Percentiles rank a stretch among this genome's conserved stretches.
phyloP scores from a whole-genome alignment of 768 basidiomycete species.

The Cubamyces sp. region DNA sequence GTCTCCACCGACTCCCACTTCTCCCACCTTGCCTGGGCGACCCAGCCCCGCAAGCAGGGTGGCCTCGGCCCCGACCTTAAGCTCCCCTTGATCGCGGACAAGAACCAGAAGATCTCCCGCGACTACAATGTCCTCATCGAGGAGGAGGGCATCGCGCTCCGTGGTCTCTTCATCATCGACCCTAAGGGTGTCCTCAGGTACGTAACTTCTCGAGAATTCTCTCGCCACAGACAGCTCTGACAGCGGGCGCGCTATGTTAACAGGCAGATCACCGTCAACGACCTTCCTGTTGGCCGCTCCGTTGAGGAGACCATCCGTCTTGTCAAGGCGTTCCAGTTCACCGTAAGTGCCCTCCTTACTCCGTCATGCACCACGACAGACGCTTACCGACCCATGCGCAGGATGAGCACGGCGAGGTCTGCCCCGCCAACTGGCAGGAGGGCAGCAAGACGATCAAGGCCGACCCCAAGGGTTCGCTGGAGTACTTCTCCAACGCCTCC shows the following conservation, averaged over 20 bases:
- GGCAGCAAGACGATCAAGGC: constrained; percentile 83
- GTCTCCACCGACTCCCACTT: constrained; percentile 91
- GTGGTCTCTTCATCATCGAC: constrained; percentile 87
- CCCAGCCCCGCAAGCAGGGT: constrained; percentile 80
- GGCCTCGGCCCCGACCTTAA: constrained; percentile 89
- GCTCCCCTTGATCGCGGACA: constrained; percentile 82
- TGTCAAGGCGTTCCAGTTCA: constrained; percentile 92
- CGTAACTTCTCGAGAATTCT: constrained; percentile 21
- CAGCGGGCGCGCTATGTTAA: not conserved
- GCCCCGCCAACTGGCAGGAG: constrained; percentile 89
- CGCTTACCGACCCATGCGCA: constrained; percentile 32
- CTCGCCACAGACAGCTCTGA: not conserved
- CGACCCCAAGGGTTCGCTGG: constrained; percentile 70
- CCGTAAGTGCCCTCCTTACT: constrained; percentile 48
- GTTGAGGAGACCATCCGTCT: constrained; percentile 92
- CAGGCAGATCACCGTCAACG: constrained; percentile 88
- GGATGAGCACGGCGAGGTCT: constrained; percentile 92
- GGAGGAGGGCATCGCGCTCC: constrained; percentile 85
- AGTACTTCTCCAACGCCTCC: constrained; percentile 60
- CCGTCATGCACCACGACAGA: not conserved
- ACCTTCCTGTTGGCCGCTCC: constrained; percentile 93
- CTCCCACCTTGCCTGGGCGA: constrained; percentile 87
- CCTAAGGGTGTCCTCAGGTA: constrained; percentile 77
- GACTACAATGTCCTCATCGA: constrained; percentile 90
- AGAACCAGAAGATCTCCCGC: constrained; percentile 75